Evolutionary conservation across 495 filamentous ascomycete genomes (phyloP), one percentile per base, ranked within the genome.

Genomic region (Penicillium turbatum): DNA sequence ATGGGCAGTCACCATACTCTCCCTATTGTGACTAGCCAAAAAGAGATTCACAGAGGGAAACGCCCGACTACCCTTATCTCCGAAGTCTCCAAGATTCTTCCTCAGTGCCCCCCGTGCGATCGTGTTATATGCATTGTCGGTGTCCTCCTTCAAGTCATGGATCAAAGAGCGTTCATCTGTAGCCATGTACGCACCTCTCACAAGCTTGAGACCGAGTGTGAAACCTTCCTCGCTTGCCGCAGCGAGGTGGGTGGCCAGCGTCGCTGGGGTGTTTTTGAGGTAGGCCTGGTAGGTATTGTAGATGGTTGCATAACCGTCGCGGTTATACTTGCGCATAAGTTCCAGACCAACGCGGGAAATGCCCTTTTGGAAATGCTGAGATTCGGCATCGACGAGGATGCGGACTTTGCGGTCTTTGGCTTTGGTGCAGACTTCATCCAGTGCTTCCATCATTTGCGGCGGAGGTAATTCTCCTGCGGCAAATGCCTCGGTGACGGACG

Each of bases 171-270:
- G 71, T 0, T 89, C 83, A 64, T 96, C 92, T 2, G 79, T 78
- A n/a, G 78, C 79, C 10, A 97, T 75, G 65, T 96, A 97, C 2
- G 92, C 92, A 12, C 92, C 92, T 15, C 92, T 79, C 3, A 97
- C 92, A 0, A 97, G 77, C 66, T 97, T 97, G 9, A 92, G 78
- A 8, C 92, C 91, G 2, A 95, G 72, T 0, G 83, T 86, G 56
- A 87, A 93, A 0, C 79, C 81, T 38, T 89, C 84, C 38, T 79
- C 55, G 12, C 72, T 56, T 0, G 92, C 89, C 2, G 63, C 56
- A 1, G 73, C 69, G 2, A 96, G 77, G 60, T 96, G 87, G 4
- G 58, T 58, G 7, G 78, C 75, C 0, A 97, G 71, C 0, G 77
- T 79, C 2, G 55, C 60, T 0, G 88, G 82, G 0, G 83, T 84